Conservation (phyloP, 2,329 filamentous ascomycete genomes). For the Talaromyces pinophilus region DNA sequence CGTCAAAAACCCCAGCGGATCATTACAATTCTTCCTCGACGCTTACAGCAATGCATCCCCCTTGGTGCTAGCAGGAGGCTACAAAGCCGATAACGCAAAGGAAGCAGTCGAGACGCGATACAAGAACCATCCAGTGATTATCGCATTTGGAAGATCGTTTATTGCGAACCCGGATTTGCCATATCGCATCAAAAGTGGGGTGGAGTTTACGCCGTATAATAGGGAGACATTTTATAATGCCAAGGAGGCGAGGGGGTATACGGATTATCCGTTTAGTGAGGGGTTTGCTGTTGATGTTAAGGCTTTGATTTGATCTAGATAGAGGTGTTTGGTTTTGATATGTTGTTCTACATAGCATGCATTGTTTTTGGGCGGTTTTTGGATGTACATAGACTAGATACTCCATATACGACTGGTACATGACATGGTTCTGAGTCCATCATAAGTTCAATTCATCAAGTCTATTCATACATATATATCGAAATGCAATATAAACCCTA, state of each 20-base stretch:
- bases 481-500: not conserved
- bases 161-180: conserved; percentile 33
- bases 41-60: conserved; percentile 14
- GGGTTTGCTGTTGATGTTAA: conserved; percentile 23
- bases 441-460: not conserved
- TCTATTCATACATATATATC: conserved; percentile 6
- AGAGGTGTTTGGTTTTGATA: not conserved
- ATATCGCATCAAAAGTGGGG: conserved; percentile 26
- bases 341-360: not conserved
- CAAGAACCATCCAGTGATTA: conserved; percentile 5
- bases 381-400: not conserved
- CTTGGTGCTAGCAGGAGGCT: conserved; percentile 11
- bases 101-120: conserved; percentile 26
- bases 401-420: not conserved
- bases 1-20: not conserved
- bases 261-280: conserved; percentile 41
- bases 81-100: not conserved
- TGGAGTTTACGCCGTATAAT: conserved; percentile 27
- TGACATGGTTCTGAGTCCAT: not conserved
- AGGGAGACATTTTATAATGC: conserved; percentile 27
- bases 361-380: not conserved
- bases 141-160: conserved; percentile 40
- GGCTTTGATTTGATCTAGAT: not conserved
- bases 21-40: conserved; percentile 16
- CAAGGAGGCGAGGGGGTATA: conserved; percentile 24